Evolutionary conservation across 2,329 filamentous ascomycete species (phyloP).

Genomic region (Exophiala oligosperma): DNA sequence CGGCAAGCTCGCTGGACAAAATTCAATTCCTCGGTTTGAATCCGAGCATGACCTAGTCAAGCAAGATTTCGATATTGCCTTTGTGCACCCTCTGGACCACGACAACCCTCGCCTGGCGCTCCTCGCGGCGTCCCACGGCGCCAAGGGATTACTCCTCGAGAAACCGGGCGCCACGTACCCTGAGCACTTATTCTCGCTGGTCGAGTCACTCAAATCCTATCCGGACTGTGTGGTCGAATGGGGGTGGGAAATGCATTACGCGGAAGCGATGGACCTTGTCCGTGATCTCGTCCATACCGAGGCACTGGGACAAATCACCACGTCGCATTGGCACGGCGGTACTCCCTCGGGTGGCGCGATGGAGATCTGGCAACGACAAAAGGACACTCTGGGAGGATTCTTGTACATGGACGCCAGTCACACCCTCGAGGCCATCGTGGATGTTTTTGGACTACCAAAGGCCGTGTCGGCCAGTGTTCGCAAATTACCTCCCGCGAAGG

Average conservation of each 20-base stretch:
- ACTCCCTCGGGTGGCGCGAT: conserved; percentile 1
- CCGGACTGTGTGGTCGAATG: conserved; percentile 1
- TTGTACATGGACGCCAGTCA: conserved; percentile 8
- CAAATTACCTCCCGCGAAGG: background rate
- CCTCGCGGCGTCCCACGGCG: background rate
- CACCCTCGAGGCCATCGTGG: conserved; percentile 6
- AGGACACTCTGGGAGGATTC: background rate
- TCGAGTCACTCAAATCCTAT: background rate
- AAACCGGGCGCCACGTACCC: conserved; percentile 4
- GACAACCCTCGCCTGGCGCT: conserved; percentile 1
- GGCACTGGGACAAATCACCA: conserved; percentile 3
- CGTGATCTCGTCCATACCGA: background rate
- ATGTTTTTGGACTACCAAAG: background rate
- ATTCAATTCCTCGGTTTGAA: background rate
- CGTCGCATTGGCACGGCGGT: conserved; percentile 5
- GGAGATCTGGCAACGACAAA: conserved; percentile 3
- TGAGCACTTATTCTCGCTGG: background rate
- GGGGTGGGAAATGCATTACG: conserved; percentile 7
- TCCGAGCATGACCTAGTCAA: conserved; percentile 1
- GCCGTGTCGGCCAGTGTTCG: conserved; percentile 1
- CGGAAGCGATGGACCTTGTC: conserved; percentile 3
- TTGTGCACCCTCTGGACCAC: conserved; percentile 4
- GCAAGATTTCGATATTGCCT: background rate
- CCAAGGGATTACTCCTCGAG: conserved; percentile 1
- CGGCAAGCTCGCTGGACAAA: background rate